phyloP scores from a whole-genome alignment of 2,329 filamentous ascomycete species.

The Colletotrichum orbiculare region DNA sequence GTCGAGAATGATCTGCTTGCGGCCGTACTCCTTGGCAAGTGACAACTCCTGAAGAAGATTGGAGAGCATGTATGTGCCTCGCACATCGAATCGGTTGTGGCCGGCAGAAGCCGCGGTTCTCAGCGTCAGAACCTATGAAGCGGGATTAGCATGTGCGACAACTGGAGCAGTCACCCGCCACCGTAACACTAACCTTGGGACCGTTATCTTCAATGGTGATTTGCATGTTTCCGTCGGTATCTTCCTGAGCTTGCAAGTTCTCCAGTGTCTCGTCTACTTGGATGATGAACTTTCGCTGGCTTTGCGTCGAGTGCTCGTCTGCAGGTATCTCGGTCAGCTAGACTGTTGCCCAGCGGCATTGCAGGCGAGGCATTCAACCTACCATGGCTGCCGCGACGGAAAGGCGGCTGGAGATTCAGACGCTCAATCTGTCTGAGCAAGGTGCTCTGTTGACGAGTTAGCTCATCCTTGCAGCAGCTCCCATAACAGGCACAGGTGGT shows the following conservation, averaged over 20 bases:
- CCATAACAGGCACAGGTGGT: conserved; percentile 11
- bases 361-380: conserved; percentile 39
- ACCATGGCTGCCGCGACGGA: conserved; percentile 70
- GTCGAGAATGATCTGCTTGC: conserved; percentile 90
- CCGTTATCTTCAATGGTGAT: conserved; percentile 97
- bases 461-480: conserved; percentile 12
- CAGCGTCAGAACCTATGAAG: conserved; percentile 77
- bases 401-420: conserved; percentile 63
- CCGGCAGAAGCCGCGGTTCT: conserved; percentile 89
- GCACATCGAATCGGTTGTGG: conserved; percentile 87
- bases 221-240: conserved; percentile 93
- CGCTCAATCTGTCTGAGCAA: conserved; percentile 64
- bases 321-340: conserved; percentile 6
- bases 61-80: conserved; percentile 96
- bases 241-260: conserved; percentile 83
- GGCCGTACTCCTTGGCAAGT: conserved; percentile 89
- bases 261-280: conserved; percentile 87
- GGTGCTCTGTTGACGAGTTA: conserved; percentile 55
- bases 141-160: conserved; percentile 23
- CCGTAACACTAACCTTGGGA: conserved; percentile 76
- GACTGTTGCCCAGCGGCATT: not conserved
- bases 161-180: not conserved
- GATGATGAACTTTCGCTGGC: conserved; percentile 82
- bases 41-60: conserved; percentile 96
- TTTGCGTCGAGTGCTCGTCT: conserved; percentile 77